These are phyloP conservation scores for Neophaeococcomyces aloes DNA, from an alignment of 2,329 filamentous ascomycete genomes.

Conservation along the genomic window DNA sequence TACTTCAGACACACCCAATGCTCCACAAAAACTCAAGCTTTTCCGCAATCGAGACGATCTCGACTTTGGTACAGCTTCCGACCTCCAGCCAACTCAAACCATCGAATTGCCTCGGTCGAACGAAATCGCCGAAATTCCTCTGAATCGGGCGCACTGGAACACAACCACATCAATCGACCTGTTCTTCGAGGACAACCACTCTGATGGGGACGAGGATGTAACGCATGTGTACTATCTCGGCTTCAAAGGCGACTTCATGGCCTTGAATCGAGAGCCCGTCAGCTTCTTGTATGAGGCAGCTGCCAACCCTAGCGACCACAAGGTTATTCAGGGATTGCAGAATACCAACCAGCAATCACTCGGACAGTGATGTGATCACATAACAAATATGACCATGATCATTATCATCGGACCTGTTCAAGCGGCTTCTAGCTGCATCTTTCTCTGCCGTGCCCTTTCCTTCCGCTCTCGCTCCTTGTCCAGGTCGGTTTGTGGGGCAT, in stretches of 20 bases:
- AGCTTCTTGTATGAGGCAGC: conserved; percentile 90
- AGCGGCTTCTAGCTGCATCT: conserved; percentile 19
- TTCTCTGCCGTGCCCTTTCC: conserved; percentile 26
- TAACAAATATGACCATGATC: not conserved
- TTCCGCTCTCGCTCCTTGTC: conserved; percentile 25
- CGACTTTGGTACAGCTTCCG: conserved; percentile 68
- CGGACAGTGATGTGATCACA: conserved; percentile 31
- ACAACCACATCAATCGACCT: conserved; percentile 71
- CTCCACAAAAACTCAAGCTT: conserved; percentile 74
- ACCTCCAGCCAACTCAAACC: conserved; percentile 60
- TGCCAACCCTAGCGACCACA: conserved; percentile 80
- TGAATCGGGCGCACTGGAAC: conserved; percentile 81
- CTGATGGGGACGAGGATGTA: conserved; percentile 66
- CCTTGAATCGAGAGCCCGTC: conserved; percentile 67
- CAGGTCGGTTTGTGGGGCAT: conserved; percentile 28
- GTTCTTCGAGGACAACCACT: conserved; percentile 89
- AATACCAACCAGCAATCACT: conserved; percentile 31
- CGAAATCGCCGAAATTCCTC: conserved; percentile 75
- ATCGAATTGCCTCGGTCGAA: conserved; percentile 50
- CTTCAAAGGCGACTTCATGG: conserved; percentile 92
- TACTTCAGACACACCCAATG: conserved; percentile 57
- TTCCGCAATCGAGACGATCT: conserved; percentile 80
- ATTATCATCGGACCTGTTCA: conserved; percentile 9
- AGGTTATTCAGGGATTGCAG: conserved; percentile 35
- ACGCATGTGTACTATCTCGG: conserved; percentile 73